These are phyloP conservation scores for Magnolia changhungtana DNA, from an alignment of 164 flowering plant species.

Conservation along the genomic window DNA sequence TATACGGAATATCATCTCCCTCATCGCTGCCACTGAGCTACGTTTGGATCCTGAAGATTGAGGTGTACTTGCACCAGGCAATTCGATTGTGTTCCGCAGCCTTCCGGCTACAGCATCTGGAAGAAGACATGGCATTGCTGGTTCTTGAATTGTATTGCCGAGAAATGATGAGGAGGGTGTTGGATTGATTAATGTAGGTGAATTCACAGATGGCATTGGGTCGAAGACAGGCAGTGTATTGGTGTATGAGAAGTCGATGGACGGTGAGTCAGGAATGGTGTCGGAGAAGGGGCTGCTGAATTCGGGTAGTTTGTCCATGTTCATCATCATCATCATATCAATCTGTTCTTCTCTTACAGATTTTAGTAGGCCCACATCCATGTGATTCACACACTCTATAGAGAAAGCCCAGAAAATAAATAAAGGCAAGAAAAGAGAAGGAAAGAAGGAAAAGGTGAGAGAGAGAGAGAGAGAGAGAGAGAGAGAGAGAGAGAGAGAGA, in stretches of 20 bases:
- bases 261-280: slow-evolving; percentile 8
- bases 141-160: slow-evolving; percentile 1
- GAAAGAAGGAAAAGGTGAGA: slow-evolving; percentile 16
- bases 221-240: background rate
- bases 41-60: slow-evolving; percentile 19
- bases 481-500: background rate
- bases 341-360: slow-evolving; percentile 35
- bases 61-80: slow-evolving; percentile 5
- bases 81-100: slow-evolving; percentile 8
- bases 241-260: slow-evolving; percentile 12
- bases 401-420: background rate
- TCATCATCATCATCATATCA: slow-evolving; percentile 38
- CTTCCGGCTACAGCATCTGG: slow-evolving; percentile 13
- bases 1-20: slow-evolving; percentile 58
- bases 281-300: slow-evolving; percentile 18
- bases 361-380: slow-evolving; percentile 39
- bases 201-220: background rate
- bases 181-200: slow-evolving; percentile 23
- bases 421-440: background rate
- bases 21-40: slow-evolving; percentile 44
- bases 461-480: background rate
- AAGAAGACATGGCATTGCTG: slow-evolving; percentile 13
- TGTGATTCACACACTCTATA: slow-evolving; percentile 11
- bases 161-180: background rate
- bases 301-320: slow-evolving; percentile 37